These are phyloP conservation scores for Verticillium nubilum DNA, from an alignment of 2,329 filamentous ascomycete genomes.

Conservation along the genomic window DNA sequence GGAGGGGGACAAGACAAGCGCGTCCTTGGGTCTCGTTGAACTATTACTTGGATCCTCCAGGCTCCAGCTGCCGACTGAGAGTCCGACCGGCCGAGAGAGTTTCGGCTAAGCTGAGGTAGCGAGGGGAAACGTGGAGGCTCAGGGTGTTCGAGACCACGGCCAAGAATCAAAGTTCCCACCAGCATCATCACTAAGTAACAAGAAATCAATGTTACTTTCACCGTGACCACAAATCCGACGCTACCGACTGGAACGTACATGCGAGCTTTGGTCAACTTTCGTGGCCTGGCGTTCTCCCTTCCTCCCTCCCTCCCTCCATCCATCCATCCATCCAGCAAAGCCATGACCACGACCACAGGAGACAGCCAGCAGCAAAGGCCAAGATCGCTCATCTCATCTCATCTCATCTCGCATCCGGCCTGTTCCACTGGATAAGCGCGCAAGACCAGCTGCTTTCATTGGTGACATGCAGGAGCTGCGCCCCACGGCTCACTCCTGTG, in stretches of 20 bases:
- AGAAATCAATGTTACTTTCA: not conserved
- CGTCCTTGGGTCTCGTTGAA: not conserved
- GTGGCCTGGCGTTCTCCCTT: not conserved
- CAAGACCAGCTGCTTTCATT: not conserved
- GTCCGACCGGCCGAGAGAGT: not conserved
- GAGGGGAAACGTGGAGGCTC: not conserved
- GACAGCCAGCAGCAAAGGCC: not conserved
- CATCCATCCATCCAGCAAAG: not conserved
- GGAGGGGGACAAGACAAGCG: not conserved
- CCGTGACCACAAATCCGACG: not conserved
- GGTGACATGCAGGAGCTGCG: not conserved
- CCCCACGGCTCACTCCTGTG: constrained; percentile 14
- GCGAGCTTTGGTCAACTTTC: too few species aligned
- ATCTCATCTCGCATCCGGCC: not conserved
- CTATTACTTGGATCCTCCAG: too few species aligned
- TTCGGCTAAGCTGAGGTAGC: not conserved
- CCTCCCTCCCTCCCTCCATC: not conserved
- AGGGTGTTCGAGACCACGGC: not conserved
- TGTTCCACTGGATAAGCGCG: not conserved
- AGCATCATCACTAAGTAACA: not conserved
- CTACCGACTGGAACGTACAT: too few species aligned
- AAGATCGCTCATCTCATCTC: not conserved
- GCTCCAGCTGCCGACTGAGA: not conserved
- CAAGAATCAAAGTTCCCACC: not conserved
- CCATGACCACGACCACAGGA: not conserved